Conservation (phyloP, 2,329 filamentous ascomycete species). For the Blastomyces emzantsi region DNA sequence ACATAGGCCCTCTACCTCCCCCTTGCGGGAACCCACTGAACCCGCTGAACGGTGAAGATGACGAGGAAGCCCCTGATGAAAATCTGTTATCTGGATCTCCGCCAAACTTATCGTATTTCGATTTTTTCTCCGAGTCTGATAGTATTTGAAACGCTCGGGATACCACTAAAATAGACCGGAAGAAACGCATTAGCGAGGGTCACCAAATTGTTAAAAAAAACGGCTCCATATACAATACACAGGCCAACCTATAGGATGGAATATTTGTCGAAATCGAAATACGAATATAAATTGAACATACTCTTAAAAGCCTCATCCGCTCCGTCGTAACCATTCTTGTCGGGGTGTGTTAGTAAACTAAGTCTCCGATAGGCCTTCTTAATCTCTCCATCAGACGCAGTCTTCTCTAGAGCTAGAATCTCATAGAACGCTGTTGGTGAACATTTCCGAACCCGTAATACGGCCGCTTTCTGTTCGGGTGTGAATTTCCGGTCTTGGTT, state of each 20-base stretch:
- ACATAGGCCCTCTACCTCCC: conserved; percentile 54
- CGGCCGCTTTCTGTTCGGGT: conserved; percentile 80
- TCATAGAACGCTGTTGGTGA: conserved; percentile 87
- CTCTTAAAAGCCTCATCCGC: conserved; percentile 97
- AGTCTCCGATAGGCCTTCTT: conserved; percentile 98
- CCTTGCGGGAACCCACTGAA: conserved; percentile 29
- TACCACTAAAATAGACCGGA: conserved; percentile 53
- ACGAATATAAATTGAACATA: conserved; percentile 30
- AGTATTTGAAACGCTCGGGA: conserved; percentile 86
- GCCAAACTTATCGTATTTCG: conserved; percentile 79
- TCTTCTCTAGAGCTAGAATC: conserved; percentile 66
- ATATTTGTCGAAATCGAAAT: too few species aligned
- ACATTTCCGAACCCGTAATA: conserved; percentile 80
- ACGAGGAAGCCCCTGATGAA: conserved; percentile 43
- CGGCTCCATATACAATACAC: not conserved
- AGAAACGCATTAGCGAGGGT: conserved; percentile 7
- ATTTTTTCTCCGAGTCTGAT: conserved; percentile 86
- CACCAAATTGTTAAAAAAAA: not conserved
- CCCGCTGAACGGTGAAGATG: conserved; percentile 37
- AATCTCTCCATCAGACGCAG: conserved; percentile 69
- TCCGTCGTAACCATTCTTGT: conserved; percentile 95
- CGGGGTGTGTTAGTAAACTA: conserved; percentile 88
- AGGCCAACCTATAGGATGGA: not conserved
- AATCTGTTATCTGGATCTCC: conserved; percentile 89
- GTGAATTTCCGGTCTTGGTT: conserved; percentile 59